Evolutionary conservation across 2,329 filamentous ascomycete species (phyloP).

Genomic region (Aspergillus ruber): DNA sequence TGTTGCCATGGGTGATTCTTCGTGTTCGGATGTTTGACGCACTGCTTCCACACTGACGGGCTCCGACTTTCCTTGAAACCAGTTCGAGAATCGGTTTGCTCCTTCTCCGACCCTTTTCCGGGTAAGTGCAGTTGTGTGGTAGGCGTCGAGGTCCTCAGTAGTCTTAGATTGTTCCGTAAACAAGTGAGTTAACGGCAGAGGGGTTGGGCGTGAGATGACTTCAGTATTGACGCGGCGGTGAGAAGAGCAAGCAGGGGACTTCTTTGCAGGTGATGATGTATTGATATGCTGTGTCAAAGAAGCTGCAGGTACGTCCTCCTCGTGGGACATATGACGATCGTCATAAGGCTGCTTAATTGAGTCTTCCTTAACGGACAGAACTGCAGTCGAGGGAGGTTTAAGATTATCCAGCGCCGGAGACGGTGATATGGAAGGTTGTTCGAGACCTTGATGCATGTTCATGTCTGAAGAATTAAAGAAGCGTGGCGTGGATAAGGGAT

Average conservation of each 20-base stretch:
- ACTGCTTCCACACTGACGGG: slow-evolving; percentile 41
- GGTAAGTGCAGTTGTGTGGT: slow-evolving; percentile 10
- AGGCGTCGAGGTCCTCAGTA: slow-evolving; percentile 15
- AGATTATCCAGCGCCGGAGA: slow-evolving; percentile 10
- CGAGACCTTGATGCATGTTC: slow-evolving; percentile 10
- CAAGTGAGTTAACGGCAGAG: slow-evolving; percentile 14
- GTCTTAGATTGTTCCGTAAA: slow-evolving; percentile 20
- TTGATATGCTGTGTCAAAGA: slow-evolving; percentile 11
- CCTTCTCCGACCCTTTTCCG: slow-evolving; percentile 28
- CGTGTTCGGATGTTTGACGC: slow-evolving; percentile 6
- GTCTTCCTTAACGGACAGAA: slow-evolving; percentile 8
- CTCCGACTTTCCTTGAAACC: slow-evolving; percentile 49
- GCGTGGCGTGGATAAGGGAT: slow-evolving; percentile 9
- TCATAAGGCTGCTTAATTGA: slow-evolving; percentile 9
- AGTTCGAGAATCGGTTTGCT: slow-evolving; percentile 39
- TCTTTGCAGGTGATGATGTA: slow-evolving; percentile 10
- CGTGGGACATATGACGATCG: slow-evolving; percentile 9
- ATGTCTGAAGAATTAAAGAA: slow-evolving; percentile 9
- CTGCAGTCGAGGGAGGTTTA: slow-evolving; percentile 7
- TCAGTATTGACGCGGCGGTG: slow-evolving; percentile 32
- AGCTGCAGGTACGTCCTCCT: slow-evolving; percentile 8
- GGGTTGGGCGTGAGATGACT: slow-evolving; percentile 19
- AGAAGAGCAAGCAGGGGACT: slow-evolving; percentile 13
- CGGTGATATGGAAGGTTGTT: slow-evolving; percentile 13
- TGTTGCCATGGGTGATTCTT: slow-evolving; percentile 8